Percentiles rank a stretch among this genome's conserved stretches.
phyloP scores from a whole-genome alignment of 495 filamentous ascomycete genomes.

The Aspergillus wentii region DNA sequence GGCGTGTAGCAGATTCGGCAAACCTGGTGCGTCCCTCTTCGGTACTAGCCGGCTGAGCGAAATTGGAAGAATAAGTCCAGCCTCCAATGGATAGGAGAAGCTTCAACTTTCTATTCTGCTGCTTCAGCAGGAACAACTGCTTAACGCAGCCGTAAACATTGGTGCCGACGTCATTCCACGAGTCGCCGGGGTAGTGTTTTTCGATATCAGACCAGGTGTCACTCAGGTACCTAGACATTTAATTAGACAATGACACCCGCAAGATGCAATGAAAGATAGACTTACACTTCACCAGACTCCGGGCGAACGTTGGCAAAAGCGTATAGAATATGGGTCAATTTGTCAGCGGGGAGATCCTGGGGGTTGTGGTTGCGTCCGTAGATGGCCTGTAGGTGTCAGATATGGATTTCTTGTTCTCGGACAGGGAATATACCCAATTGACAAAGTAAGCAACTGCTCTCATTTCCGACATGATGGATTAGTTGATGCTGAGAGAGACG shows the following conservation, averaged over 20 bases:
- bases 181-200: slow-evolving; percentile 66
- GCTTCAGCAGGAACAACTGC: slow-evolving; percentile 90
- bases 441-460: slow-evolving; percentile 52
- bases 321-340: slow-evolving; percentile 90
- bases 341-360: slow-evolving; percentile 79
- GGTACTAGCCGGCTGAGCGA: slow-evolving; percentile 60
- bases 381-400: slow-evolving; percentile 59
- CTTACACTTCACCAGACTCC: slow-evolving; percentile 73
- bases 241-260: background rate
- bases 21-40: slow-evolving; percentile 66
- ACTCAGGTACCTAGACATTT: slow-evolving; percentile 55
- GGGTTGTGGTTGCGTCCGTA: slow-evolving; percentile 81
- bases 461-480: slow-evolving; percentile 28
- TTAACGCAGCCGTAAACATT: slow-evolving; percentile 68
- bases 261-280: no score
- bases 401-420: no score
- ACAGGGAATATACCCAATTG: slow-evolving; percentile 41
- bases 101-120: slow-evolving; percentile 81
- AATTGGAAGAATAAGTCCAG: slow-evolving; percentile 92
- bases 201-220: slow-evolving; percentile 83
- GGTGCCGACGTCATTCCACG: slow-evolving; percentile 40
- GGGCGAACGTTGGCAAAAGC: slow-evolving; percentile 79
- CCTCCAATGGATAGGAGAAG: slow-evolving; percentile 90
- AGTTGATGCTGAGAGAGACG: no score
- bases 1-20: slow-evolving; percentile 60